Conservation (phyloP, 108 stramenopile genomes). For the Pseudonitzschia pungens region DNA sequence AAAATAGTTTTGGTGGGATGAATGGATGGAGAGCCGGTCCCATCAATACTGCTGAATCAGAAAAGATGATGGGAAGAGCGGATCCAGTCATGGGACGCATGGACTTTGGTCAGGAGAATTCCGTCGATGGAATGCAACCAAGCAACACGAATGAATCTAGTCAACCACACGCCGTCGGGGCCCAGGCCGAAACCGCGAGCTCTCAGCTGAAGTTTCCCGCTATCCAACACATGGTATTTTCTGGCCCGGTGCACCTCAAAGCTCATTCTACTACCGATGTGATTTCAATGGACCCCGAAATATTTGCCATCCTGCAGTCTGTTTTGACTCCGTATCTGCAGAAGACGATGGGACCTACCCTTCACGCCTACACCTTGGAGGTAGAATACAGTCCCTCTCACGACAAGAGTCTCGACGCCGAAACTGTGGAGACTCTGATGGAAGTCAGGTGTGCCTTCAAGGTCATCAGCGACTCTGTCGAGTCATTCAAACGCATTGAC, state of each 20-base stretch:
- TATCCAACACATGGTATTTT: conserved; percentile 23
- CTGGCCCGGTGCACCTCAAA: conserved; percentile 25
- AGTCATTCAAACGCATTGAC: conserved; percentile 5
- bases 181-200: background rate
- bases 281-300: conserved; percentile 16
- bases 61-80: background rate
- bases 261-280: conserved; percentile 24
- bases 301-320: conserved; percentile 25
- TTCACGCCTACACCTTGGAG: conserved; percentile 32
- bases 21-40: background rate
- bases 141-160: background rate
- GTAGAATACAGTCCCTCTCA: conserved; percentile 27
- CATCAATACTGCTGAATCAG: background rate
- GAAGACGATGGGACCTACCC: conserved; percentile 3
- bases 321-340: conserved; percentile 30
- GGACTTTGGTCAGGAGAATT: too few species aligned
- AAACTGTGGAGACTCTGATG: conserved; percentile 25
- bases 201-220: conserved; percentile 7
- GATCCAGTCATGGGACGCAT: background rate
- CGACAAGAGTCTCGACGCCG: conserved; percentile 8
- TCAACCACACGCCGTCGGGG: background rate
- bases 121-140: background rate
- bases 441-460: conserved; percentile 17
- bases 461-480: conserved; percentile 17
- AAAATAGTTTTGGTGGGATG: background rate